These are phyloP conservation scores for Talaromyces borbonicus DNA, from an alignment of 495 filamentous ascomycete species.

Conservation along the genomic window DNA sequence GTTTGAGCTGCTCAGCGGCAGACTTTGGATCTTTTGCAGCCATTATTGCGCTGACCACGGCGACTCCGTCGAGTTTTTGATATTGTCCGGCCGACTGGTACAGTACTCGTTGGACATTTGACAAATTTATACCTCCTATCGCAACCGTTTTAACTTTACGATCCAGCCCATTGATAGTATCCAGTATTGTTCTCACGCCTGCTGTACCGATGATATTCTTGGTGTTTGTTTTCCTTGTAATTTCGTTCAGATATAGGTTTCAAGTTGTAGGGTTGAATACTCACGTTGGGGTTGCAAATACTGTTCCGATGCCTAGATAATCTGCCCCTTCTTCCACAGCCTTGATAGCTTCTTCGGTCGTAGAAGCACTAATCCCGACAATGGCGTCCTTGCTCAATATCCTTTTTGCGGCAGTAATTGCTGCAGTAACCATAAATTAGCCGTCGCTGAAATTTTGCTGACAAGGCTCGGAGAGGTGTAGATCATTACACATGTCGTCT, in stretches of 20 bases:
- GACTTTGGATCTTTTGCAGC: constrained; percentile 52
- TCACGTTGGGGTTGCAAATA: constrained; percentile 77
- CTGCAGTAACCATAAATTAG: constrained; percentile 23
- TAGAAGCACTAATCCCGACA: constrained; percentile 63
- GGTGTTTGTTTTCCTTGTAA: constrained; percentile 49
- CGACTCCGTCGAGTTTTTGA: constrained; percentile 65
- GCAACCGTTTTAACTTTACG: constrained; percentile 52
- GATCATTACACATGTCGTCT: constrained; percentile 70
- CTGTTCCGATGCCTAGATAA: constrained; percentile 81
- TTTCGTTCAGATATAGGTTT: no score
- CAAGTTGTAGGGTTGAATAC: constrained; percentile 14
- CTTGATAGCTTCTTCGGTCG: constrained; percentile 52
- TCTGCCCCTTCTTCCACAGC: constrained; percentile 67
- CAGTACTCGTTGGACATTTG: constrained; percentile 64
- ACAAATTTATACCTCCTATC: constrained; percentile 80
- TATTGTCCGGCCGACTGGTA: constrained; percentile 45
- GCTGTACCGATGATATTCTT: constrained; percentile 73
- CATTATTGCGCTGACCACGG: constrained; percentile 85
- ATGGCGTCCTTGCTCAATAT: constrained; percentile 64
- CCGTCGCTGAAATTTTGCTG: not conserved
- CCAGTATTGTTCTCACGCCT: constrained; percentile 63
- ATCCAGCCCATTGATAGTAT: constrained; percentile 37
- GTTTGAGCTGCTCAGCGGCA: constrained; percentile 46
- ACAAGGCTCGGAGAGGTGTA: not conserved
- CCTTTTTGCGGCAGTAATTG: constrained; percentile 53